phyloP scores from a whole-genome alignment of 1,284 basidiomycete genomes.

The Gymnopus androsaceus region DNA sequence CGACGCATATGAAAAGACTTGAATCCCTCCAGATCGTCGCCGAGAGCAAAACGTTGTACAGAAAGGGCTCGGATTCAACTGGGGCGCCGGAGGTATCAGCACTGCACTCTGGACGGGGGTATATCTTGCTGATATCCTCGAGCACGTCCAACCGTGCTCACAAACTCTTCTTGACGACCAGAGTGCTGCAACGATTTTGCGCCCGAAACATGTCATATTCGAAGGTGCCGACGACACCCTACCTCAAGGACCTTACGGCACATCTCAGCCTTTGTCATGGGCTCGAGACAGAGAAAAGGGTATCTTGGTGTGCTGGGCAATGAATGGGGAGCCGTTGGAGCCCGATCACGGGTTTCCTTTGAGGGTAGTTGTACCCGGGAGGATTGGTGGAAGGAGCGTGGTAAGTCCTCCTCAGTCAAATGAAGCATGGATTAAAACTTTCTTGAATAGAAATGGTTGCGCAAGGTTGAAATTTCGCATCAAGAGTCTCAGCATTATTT shows the following conservation, averaged over 20 bases:
- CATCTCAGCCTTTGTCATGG: conserved; percentile 55
- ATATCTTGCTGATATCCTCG: conserved; percentile 60
- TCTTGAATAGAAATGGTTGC: too few species aligned
- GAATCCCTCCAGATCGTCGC: too few species aligned
- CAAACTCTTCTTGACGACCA: too few species aligned
- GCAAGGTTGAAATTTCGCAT: too few species aligned
- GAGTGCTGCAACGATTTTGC: too few species aligned
- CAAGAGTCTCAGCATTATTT: too few species aligned
- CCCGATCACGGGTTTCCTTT: conserved; percentile 73
- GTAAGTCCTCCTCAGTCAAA: too few species aligned
- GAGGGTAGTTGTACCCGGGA: conserved; percentile 63
- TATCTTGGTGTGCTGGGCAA: conserved; percentile 60
- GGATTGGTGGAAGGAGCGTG: conserved; percentile 64
- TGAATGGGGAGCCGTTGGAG: conserved; percentile 53
- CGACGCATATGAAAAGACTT: too few species aligned
- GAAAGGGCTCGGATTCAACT: conserved; percentile 62
- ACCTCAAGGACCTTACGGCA: conserved; percentile 71
- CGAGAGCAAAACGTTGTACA: conserved; percentile 73
- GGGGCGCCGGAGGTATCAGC: conserved; percentile 48
- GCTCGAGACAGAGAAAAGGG: conserved; percentile 50
- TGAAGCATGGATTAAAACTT: too few species aligned
- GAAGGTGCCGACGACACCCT: conserved; percentile 59
- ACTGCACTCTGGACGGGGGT: conserved; percentile 73
- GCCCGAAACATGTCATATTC: conserved; percentile 65
- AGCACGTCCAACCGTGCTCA: conserved; percentile 43